Conservation (phyloP, 371 early-diverging fungal genomes). For the Apophysomyces trapeziformis region DNA sequence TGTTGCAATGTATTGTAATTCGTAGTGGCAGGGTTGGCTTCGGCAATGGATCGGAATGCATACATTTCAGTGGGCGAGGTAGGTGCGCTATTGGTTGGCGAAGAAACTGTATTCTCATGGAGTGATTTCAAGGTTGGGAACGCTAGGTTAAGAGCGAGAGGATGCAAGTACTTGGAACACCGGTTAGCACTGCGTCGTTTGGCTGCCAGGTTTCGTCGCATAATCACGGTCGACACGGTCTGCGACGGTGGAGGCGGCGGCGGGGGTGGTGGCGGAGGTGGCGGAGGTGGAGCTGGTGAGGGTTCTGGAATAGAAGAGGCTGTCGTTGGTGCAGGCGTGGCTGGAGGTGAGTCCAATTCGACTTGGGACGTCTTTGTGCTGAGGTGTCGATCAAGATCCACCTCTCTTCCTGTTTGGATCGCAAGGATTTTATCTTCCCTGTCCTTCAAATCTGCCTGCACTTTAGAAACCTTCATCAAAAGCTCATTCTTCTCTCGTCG, state of each 20-base stretch:
- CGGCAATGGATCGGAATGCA: not conserved
- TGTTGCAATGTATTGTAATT: not conserved
- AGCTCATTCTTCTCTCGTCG: constrained; percentile 54
- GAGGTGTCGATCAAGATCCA: not conserved
- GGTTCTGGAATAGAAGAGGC: constrained; percentile 26
- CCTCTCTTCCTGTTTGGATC: constrained; percentile 20
- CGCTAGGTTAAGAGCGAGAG: constrained; percentile 46
- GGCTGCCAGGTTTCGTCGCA: constrained; percentile 2
- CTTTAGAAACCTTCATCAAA: constrained; percentile 47
- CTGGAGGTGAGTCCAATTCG: not conserved
- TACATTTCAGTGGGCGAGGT: constrained; percentile 22
- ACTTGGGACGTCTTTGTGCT: not conserved
- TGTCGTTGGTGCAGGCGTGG: constrained; percentile 1
- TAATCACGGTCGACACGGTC: not conserved
- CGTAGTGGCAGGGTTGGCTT: not conserved
- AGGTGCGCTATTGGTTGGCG: constrained; percentile 19
- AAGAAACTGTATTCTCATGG: constrained; percentile 34
- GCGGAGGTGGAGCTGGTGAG: constrained; percentile 39
- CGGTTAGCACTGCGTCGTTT: constrained; percentile 17
- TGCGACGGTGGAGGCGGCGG: constrained; percentile 16
- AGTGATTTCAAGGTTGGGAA: constrained; percentile 46
- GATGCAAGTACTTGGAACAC: constrained; percentile 45
- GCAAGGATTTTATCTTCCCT: constrained; percentile 31
- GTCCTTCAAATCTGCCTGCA: constrained; percentile 42
- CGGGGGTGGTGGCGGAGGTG: constrained; percentile 40